Evolutionary conservation across 371 early-diverging fungal species (phyloP).

Genomic region (Mucor plumbeus): DNA sequence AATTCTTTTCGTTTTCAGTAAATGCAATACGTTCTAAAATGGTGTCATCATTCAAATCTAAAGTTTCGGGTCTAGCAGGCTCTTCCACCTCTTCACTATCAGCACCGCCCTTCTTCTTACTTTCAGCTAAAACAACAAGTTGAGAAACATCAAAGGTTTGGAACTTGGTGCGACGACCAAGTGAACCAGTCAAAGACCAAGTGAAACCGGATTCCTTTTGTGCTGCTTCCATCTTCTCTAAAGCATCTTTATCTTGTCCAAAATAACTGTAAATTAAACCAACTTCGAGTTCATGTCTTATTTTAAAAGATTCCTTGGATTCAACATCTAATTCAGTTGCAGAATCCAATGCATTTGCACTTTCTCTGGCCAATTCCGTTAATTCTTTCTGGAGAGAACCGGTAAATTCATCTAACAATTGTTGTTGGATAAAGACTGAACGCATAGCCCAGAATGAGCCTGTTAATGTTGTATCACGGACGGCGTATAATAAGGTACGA

Average conservation of each 20-base stretch:
- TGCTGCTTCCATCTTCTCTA: constrained; percentile 70
- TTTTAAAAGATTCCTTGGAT: constrained; percentile 45
- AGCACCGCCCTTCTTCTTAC: constrained; percentile 47
- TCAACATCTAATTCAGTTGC: constrained; percentile 11
- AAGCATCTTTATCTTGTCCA: constrained; percentile 73
- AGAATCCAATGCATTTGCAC: constrained; percentile 19
- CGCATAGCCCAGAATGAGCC: constrained; percentile 83
- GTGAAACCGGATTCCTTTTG: constrained; percentile 79
- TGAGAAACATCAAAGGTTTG: constrained; percentile 88
- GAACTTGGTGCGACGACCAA: constrained; percentile 93
- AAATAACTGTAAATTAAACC: constrained; percentile 82
- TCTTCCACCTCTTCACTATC: constrained; percentile 18
- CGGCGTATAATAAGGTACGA: constrained; percentile 61
- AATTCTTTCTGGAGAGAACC: constrained; percentile 66
- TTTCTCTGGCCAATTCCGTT: constrained; percentile 40
- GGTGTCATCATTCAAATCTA: constrained; percentile 90
- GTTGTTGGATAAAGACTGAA: constrained; percentile 78
- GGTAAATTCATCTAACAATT: constrained; percentile 84
- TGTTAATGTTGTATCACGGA: constrained; percentile 29
- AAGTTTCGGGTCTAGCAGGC: constrained; percentile 62
- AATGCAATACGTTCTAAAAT: constrained; percentile 82
- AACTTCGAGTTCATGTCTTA: constrained; percentile 76
- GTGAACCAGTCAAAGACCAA: constrained; percentile 87
- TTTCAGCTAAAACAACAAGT: constrained; percentile 88
- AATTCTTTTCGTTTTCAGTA: constrained; percentile 51